Conservation (phyloP, 2,329 filamentous ascomycete genomes). For the Fusarium mexicanum region DNA sequence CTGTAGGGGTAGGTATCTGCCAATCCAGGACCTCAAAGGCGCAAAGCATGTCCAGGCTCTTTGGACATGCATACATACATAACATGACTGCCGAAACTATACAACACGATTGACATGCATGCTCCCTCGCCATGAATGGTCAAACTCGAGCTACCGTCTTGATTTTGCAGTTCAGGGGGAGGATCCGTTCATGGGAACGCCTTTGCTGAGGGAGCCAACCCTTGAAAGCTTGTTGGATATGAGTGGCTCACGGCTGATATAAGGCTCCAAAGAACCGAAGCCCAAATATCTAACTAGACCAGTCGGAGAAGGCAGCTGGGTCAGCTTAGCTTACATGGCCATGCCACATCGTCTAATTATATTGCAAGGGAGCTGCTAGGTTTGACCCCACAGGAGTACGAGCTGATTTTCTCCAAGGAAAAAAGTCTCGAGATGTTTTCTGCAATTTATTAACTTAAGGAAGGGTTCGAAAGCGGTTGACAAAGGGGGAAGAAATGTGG, state of each 20-base stretch:
- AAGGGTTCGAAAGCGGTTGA: not conserved
- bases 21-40: not conserved
- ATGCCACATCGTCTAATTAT: constrained; percentile 25
- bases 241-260: constrained; percentile 6
- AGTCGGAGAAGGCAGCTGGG: constrained; percentile 14
- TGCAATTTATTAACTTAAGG: not conserved
- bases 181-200: not conserved
- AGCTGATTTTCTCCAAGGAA: constrained; percentile 3
- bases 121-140: not conserved
- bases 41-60: not conserved
- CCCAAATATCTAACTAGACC: constrained; percentile 16
- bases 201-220: constrained; percentile 1
- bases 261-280: constrained; percentile 1
- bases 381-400: constrained; percentile 25
- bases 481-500: not conserved
- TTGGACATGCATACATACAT: not conserved
- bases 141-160: not conserved
- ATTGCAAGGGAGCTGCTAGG: constrained; percentile 26
- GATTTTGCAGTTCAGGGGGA: constrained; percentile 16
- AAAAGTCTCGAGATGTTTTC: not conserved
- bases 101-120: not conserved
- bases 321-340: constrained; percentile 32
- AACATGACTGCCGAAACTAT: not conserved
- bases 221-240: constrained; percentile 5
- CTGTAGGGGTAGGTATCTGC: not conserved